These are phyloP conservation scores for Beauveria medogensis DNA, from an alignment of 2,329 filamentous ascomycete genomes.

Conservation along the genomic window DNA sequence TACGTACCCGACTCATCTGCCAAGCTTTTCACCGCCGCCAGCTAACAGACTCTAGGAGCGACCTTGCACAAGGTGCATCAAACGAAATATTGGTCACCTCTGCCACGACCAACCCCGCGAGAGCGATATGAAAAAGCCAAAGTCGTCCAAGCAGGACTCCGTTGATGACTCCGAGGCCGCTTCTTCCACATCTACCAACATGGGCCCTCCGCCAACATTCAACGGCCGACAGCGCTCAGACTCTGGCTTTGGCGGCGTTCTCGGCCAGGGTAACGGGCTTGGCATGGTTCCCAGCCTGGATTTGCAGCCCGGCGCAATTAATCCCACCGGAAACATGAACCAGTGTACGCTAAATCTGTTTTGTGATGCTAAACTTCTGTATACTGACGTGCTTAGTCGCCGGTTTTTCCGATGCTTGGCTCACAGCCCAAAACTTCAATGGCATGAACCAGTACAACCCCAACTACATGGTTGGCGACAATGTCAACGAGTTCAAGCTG, in stretches of 20 bases:
- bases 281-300: constrained; percentile 32
- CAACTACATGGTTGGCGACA: constrained; percentile 86
- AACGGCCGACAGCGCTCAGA: constrained; percentile 20
- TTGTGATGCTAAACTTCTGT: background rate
- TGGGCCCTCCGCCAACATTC: constrained; percentile 42
- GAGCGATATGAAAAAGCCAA: constrained; percentile 68
- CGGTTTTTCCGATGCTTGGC: constrained; percentile 76
- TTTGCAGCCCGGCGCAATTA: constrained; percentile 24
- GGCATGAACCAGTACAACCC: constrained; percentile 93
- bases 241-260: constrained; percentile 22
- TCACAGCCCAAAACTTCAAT: constrained; percentile 73
- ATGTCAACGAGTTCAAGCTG: constrained; percentile 94
- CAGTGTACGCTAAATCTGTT: constrained; percentile 54
- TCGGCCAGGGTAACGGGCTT: constrained; percentile 22
- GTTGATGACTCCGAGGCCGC: constrained; percentile 48
- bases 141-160: constrained; percentile 55
- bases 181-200: constrained; percentile 46
- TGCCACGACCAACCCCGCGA: constrained; percentile 97
- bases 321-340: constrained; percentile 51
- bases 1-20: constrained; percentile 41
- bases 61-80: constrained; percentile 95
- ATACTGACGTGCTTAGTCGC: constrained; percentile 45
- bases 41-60: constrained; percentile 57
- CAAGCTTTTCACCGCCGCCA: constrained; percentile 8
- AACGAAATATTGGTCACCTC: constrained; percentile 95